phyloP scores from a whole-genome alignment of 106 monocot species.

The Dendrobium chrysotoxum region DNA sequence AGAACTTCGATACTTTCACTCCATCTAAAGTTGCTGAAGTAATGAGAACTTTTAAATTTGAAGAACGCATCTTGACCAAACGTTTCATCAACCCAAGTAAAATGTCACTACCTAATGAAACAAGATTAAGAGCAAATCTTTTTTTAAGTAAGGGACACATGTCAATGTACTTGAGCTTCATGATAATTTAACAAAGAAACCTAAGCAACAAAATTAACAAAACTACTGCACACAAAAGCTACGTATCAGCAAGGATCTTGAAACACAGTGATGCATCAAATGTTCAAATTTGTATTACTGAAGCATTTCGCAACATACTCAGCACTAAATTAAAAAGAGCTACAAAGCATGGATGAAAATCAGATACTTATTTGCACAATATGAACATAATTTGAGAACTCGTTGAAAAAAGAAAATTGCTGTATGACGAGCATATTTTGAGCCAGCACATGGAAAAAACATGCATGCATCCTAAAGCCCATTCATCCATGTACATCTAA shows the following conservation, averaged over 20 bases:
- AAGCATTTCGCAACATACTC: background rate
- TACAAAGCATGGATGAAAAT: background rate
- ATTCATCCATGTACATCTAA: no score
- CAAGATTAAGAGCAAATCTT: background rate
- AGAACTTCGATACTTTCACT: conserved; percentile 89
- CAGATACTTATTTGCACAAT: background rate
- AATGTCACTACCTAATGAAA: conserved; percentile 66
- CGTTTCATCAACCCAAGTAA: conserved; percentile 93
- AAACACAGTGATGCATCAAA: background rate
- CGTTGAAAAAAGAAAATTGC: no score
- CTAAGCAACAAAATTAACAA: background rate
- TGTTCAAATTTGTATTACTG: background rate
- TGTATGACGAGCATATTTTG: background rate
- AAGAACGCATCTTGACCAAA: conserved; percentile 56
- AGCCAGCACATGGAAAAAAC: background rate
- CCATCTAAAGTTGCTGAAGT: conserved; percentile 98
- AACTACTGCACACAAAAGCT: background rate
- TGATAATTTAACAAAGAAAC: background rate
- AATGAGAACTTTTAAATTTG: conserved; percentile 86
- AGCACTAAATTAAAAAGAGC: background rate
- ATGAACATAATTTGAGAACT: background rate
- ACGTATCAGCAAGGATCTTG: background rate
- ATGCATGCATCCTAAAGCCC: no score
- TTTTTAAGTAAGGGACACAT: background rate
- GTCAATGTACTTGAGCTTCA: background rate